Percentiles rank a stretch among this genome's conserved stretches.
These are phyloP conservation scores for Symmetrospora coprosmae DNA, from an alignment of 768 basidiomycete genomes.

Conservation along the genomic window DNA sequence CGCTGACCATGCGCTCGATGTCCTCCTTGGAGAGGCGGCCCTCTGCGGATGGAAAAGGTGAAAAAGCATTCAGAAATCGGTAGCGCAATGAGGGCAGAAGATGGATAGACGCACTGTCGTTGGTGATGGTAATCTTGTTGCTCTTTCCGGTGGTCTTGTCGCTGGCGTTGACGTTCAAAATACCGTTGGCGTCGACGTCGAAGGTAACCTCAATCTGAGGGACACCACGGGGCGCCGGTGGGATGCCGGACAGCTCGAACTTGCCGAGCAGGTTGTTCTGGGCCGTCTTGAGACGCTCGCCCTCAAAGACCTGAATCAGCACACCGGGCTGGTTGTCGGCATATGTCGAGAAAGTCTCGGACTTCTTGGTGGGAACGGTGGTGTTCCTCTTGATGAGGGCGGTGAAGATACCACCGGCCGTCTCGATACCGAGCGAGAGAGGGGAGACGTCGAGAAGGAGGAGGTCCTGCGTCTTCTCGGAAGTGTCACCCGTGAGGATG, in stretches of 20 bases:
- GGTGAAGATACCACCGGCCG: constrained; percentile 98
- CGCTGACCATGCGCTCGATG: constrained; percentile 90
- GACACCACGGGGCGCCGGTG: constrained; percentile 91
- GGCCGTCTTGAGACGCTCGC: constrained; percentile 94
- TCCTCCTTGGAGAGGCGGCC: constrained; percentile 93
- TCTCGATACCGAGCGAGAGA: constrained; percentile 87
- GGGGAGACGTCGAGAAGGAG: constrained; percentile 88
- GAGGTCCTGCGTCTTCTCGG: constrained; percentile 92
- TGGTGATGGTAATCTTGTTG: constrained; percentile 72
- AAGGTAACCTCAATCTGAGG: constrained; percentile 97
- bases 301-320: constrained; percentile 86
- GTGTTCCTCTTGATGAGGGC: constrained; percentile 97
- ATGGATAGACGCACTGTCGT: constrained; percentile 58
- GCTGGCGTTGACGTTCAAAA: constrained; percentile 75
- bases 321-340: constrained; percentile 98
- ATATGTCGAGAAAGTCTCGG: constrained; percentile 96
- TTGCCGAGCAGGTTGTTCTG: constrained; percentile 98
- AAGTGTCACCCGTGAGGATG: constrained; percentile 92
- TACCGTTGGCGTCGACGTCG: constrained; percentile 94
- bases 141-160: constrained; percentile 39
- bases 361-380: constrained; percentile 95
- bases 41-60: constrained; percentile 39
- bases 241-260: constrained; percentile 92
- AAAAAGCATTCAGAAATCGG: too few species aligned
- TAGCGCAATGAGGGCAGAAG: neutral